Evolutionary conservation across 345 rosid species (phyloP).

Genomic region (Citrus sp.): DNA sequence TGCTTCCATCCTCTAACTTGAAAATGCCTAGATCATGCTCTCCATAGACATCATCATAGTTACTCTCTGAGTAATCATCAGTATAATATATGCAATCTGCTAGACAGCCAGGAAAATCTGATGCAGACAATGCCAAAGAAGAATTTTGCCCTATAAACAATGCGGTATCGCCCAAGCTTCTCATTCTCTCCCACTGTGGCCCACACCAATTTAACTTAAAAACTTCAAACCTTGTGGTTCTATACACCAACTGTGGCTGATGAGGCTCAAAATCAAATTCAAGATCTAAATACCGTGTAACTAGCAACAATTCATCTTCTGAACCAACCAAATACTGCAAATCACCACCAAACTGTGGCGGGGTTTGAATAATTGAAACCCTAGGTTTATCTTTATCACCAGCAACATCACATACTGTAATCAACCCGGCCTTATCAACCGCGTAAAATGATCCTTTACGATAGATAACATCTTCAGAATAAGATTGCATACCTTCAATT

Average conservation of each 20-base stretch:
- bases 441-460: conserved; percentile 39
- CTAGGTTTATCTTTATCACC: conserved; percentile 18
- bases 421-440: conserved; percentile 35
- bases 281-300: conserved; percentile 33
- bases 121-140: conserved; percentile 39
- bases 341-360: conserved; percentile 34
- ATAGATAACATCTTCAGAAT: conserved; percentile 44
- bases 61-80: conserved; percentile 44
- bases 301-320: conserved; percentile 43
- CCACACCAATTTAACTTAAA: conserved; percentile 30
- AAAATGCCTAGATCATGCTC: conserved; percentile 56
- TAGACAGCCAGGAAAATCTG: conserved; percentile 42
- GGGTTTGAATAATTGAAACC: conserved; percentile 31
- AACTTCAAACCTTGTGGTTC: conserved; percentile 42
- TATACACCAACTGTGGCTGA: conserved; percentile 24
- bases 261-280: conserved; percentile 22
- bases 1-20: conserved; percentile 33
- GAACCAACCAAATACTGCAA: conserved; percentile 51
- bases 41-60: conserved; percentile 30
- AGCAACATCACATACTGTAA: conserved; percentile 36
- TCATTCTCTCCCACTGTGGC: conserved; percentile 36
- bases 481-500: conserved; percentile 28
- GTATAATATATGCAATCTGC: conserved; percentile 51
- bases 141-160: conserved; percentile 53
- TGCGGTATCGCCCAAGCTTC: conserved; percentile 32